Conservation (phyloP, 1,139 yeast genomes). For the Starmera stellimalicola region DNA sequence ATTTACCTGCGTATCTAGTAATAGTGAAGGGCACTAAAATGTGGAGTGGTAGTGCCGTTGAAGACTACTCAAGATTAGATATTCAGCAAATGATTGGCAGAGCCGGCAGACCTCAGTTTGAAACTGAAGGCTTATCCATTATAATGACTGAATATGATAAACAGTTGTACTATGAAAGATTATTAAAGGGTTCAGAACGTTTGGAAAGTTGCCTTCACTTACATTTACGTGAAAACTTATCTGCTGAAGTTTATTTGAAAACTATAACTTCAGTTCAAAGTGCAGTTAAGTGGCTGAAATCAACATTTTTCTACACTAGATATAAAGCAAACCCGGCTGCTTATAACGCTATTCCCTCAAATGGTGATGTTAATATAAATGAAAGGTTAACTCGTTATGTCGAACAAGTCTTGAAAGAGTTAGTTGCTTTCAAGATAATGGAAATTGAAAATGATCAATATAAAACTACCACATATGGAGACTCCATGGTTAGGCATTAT, state of each 20-base stretch:
- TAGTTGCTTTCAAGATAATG: constrained; percentile 24
- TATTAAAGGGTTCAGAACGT: constrained; percentile 34
- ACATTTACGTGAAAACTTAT: constrained; percentile 34
- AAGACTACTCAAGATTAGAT: constrained; percentile 48
- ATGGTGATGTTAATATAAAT: constrained; percentile 15
- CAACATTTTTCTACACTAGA: constrained; percentile 43
- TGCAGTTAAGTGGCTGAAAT: constrained; percentile 39
- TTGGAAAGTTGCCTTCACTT: constrained; percentile 42
- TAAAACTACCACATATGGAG: constrained; percentile 30
- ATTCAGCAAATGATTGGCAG: constrained; percentile 52
- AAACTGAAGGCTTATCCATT: constrained; percentile 42
- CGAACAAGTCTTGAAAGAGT: constrained; percentile 21
- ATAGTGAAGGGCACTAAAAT: constrained; percentile 49
- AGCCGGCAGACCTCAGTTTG: constrained; percentile 52
- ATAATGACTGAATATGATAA: constrained; percentile 37
- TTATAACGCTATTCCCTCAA: constrained; percentile 22
- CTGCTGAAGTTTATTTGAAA: constrained; percentile 40
- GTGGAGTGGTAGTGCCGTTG: constrained; percentile 35
- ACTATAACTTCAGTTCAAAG: constrained; percentile 29
- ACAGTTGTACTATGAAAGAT: constrained; percentile 28
- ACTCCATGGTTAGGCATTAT: constrained; percentile 38
- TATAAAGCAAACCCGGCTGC: constrained; percentile 29
- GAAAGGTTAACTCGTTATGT: constrained; percentile 24
- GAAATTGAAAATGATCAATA: constrained; percentile 10
- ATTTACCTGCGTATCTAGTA: constrained; percentile 53